Evolutionary conservation across 164 flowering plant genomes (phyloP).

Genomic region (Aristolochia californica): DNA sequence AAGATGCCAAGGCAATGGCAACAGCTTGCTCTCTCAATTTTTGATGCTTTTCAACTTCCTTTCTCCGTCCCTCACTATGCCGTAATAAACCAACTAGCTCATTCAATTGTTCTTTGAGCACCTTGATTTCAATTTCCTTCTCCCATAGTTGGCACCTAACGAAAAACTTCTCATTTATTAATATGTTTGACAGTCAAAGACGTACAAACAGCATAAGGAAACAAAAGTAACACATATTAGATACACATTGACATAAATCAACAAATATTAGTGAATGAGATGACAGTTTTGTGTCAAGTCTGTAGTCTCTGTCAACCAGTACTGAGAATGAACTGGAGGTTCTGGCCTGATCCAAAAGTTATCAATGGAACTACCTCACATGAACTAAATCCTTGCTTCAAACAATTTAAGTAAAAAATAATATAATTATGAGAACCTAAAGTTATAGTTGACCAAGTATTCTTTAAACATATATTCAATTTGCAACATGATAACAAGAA

Average conservation of each 20-base stretch:
- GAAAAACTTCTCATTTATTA: slow-evolving; percentile 3
- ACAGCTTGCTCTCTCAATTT: slow-evolving; percentile 79
- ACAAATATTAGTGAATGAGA: neutral
- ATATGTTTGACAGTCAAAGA: neutral
- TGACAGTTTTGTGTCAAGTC: too few relatives aligned
- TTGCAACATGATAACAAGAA: too few relatives aligned
- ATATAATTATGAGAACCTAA: too few relatives aligned
- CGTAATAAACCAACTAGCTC: slow-evolving; percentile 70
- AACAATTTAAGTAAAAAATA: too few relatives aligned
- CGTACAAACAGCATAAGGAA: neutral
- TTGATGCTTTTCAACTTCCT: slow-evolving; percentile 86
- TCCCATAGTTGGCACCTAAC: slow-evolving; percentile 81
- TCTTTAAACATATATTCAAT: too few relatives aligned
- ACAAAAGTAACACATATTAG: neutral
- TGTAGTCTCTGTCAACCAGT: too few relatives aligned
- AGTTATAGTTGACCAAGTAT: too few relatives aligned
- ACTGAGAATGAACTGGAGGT: too few relatives aligned
- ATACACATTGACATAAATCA: neutral
- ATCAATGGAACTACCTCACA: too few relatives aligned
- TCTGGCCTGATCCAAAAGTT: too few relatives aligned
- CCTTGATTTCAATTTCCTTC: slow-evolving; percentile 71
- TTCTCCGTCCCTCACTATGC: slow-evolving; percentile 76
- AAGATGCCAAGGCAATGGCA: slow-evolving; percentile 56
- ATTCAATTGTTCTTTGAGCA: slow-evolving; percentile 81
- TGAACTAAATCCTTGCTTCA: too few relatives aligned